Evolutionary conservation across 495 filamentous ascomycete genomes (phyloP).

Genomic region (Aspergillus cavernicola): DNA sequence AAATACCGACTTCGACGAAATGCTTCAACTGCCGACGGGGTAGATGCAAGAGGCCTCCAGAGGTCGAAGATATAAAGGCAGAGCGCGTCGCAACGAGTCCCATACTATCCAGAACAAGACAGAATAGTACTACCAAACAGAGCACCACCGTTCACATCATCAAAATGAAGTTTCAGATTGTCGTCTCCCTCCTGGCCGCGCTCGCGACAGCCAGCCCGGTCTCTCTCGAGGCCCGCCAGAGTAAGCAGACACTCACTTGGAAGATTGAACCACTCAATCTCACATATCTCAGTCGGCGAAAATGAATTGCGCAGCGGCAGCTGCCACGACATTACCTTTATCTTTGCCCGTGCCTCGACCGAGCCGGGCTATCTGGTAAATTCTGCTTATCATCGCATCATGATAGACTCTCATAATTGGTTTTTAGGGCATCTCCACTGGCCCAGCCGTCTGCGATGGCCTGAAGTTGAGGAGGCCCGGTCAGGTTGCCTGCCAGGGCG

Average conservation of each 20-base stretch:
- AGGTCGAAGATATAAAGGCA: background rate
- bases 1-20: background rate
- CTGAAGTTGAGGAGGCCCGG: constrained; percentile 23
- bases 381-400: background rate
- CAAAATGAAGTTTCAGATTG: constrained; percentile 11
- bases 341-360: constrained; percentile 50
- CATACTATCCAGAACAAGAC: background rate
- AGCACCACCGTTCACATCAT: background rate
- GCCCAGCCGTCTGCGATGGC: constrained; percentile 34
- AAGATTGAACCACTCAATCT: background rate
- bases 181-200: constrained; percentile 1
- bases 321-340: constrained; percentile 48
- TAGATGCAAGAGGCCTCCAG: background rate
- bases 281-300: background rate
- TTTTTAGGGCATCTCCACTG: constrained; percentile 36
- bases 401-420: background rate
- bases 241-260: background rate
- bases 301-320: constrained; percentile 42
- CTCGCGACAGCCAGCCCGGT: constrained; percentile 3
- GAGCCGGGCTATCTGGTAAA: constrained; percentile 51
- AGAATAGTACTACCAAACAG: background rate
- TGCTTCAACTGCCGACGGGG: background rate
- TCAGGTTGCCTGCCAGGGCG: constrained; percentile 33
- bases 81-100: background rate
- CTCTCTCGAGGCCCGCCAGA: constrained; percentile 5